Conservation (phyloP, 2,329 filamentous ascomycete species). For the Thielaviopsis ethacetica region DNA sequence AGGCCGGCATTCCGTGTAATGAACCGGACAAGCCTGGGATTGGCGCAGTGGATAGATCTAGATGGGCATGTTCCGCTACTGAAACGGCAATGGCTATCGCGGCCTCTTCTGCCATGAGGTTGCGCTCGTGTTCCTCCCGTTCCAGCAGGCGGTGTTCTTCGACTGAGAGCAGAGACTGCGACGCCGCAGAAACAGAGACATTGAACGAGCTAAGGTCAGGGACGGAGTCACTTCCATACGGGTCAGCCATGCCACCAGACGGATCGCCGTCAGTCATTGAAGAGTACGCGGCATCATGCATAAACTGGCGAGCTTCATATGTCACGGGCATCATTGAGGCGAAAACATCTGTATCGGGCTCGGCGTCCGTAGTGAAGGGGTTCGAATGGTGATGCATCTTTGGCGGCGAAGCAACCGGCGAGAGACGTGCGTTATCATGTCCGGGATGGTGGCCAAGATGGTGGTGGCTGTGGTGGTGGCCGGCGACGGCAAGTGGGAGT, state of each 20-base stretch:
- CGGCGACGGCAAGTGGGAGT: background rate
- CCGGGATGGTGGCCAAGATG: background rate
- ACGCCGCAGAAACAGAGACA: constrained; percentile 14
- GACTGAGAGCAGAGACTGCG: constrained; percentile 23
- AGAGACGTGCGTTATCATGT: constrained; percentile 9
- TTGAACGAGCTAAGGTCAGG: constrained; percentile 29
- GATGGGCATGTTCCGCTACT: constrained; percentile 7
- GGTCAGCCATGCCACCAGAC: constrained; percentile 18
- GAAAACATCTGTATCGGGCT: constrained; percentile 9
- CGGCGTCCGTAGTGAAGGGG: constrained; percentile 7
- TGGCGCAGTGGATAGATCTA: constrained; percentile 9
- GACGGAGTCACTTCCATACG: constrained; percentile 27
- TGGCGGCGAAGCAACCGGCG: constrained; percentile 4
- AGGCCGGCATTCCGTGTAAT: constrained; percentile 6
- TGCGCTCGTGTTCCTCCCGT: constrained; percentile 6
- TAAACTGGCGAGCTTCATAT: constrained; percentile 33
- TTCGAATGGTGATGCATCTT: constrained; percentile 13
- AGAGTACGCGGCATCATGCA: constrained; percentile 31
- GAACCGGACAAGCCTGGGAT: constrained; percentile 5
- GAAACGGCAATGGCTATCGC: constrained; percentile 9
- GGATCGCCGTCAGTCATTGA: constrained; percentile 25
- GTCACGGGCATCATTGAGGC: constrained; percentile 31
- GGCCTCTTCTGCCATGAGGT: constrained; percentile 7
- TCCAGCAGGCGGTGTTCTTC: constrained; percentile 16
- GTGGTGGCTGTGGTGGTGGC: background rate